Evolutionary conservation across 371 early-diverging fungal genomes (phyloP).

Genomic region (Rhizopus stolonifer): DNA sequence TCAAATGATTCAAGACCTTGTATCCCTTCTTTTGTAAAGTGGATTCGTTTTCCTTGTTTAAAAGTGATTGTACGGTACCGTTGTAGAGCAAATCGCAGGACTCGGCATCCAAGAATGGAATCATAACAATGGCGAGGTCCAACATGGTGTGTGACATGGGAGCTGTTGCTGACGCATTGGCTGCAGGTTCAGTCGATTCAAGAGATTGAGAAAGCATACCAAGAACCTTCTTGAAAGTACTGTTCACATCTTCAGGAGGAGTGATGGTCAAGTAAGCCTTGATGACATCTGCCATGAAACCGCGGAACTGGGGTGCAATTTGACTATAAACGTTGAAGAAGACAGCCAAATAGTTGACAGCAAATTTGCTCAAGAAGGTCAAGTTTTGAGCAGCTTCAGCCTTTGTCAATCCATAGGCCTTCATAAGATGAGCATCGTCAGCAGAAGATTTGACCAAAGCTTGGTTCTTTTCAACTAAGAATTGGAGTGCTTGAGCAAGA

Average conservation of each 20-base stretch:
- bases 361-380: constrained; percentile 62
- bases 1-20: constrained; percentile 75
- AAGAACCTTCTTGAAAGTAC: constrained; percentile 66
- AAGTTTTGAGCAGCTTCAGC: constrained; percentile 61
- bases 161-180: constrained; percentile 52
- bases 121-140: constrained; percentile 74
- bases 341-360: constrained; percentile 76
- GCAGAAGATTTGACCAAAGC: constrained; percentile 46
- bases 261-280: constrained; percentile 66
- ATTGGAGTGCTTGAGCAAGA: constrained; percentile 73
- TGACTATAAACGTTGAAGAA: constrained; percentile 82
- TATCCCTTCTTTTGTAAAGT: constrained; percentile 93
- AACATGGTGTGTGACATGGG: constrained; percentile 75
- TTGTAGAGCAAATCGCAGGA: constrained; percentile 58
- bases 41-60: constrained; percentile 68
- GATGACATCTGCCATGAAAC: constrained; percentile 73
- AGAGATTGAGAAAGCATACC: constrained; percentile 64
- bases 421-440: constrained; percentile 51
- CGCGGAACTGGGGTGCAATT: constrained; percentile 65
- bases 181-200: constrained; percentile 29
- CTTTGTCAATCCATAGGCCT: constrained; percentile 56
- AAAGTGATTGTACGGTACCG: constrained; percentile 50
- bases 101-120: constrained; percentile 66
- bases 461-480: constrained; percentile 71
- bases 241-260: constrained; percentile 52